Evolutionary conservation across 345 rosid genomes (phyloP).

Genomic region (Populus deltoides): DNA sequence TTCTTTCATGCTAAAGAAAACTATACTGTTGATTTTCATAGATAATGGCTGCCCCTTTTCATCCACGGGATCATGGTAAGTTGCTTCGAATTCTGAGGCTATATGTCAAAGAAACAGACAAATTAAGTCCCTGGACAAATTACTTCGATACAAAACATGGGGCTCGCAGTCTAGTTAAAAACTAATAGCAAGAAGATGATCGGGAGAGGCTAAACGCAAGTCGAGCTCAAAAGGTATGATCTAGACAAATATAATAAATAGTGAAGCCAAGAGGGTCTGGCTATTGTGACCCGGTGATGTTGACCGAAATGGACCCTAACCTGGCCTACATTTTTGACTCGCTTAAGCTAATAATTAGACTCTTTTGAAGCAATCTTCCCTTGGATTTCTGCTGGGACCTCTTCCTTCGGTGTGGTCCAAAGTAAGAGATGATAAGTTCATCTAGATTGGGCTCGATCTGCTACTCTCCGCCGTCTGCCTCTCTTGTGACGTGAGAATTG

Average conservation of each 20-base stretch:
- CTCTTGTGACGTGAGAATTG: not conserved
- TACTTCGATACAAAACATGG: too few relatives aligned
- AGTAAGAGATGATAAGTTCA: not conserved
- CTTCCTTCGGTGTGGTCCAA: slow-evolving; percentile 9
- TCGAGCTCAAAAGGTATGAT: too few relatives aligned
- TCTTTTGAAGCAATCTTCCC: not conserved
- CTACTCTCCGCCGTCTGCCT: not conserved
- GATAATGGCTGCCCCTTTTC: not conserved
- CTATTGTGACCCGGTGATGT: too few relatives aligned
- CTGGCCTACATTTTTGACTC: not conserved
- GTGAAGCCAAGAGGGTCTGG: too few relatives aligned
- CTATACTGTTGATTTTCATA: not conserved
- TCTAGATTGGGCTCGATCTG: not conserved
- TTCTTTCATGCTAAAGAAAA: not conserved
- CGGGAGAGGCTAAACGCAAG: too few relatives aligned
- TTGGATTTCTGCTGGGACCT: not conserved
- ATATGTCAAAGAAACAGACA: too few relatives aligned
- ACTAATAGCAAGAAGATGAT: too few relatives aligned
- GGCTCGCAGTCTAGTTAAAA: too few relatives aligned
- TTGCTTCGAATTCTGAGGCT: too few relatives aligned
- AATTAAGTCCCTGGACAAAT: too few relatives aligned
- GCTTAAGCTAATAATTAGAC: slow-evolving; percentile 5
- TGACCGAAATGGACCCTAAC: not conserved
- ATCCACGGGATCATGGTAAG: not conserved
- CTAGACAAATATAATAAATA: too few relatives aligned